Evolutionary conservation across 805 yeast species (phyloP).

Genomic region (Saturnispora gosingensis): DNA sequence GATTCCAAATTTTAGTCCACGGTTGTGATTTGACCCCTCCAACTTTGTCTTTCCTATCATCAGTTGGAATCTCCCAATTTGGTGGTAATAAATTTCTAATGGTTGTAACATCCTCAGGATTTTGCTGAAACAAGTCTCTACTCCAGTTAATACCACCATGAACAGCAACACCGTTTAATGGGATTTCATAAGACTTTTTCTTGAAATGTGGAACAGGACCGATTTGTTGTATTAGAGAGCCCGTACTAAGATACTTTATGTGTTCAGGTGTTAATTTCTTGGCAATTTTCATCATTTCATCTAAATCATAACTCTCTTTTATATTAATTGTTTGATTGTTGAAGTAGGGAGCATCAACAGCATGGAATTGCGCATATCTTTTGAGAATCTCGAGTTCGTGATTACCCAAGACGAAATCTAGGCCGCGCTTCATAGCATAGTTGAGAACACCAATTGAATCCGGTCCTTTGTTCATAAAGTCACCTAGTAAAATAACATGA

Average conservation of each 20-base stretch:
- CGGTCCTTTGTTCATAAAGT: constrained; percentile 78
- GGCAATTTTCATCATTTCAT: constrained; percentile 38
- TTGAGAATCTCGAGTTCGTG: constrained; percentile 71
- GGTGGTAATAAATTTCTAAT: constrained; percentile 65
- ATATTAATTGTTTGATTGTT: constrained; percentile 5
- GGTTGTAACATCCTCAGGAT: constrained; percentile 53
- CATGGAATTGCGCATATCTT: constrained; percentile 54
- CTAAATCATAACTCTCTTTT: constrained; percentile 25
- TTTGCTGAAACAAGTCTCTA: constrained; percentile 42
- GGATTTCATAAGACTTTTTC: constrained; percentile 12
- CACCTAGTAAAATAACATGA: constrained; percentile 67
- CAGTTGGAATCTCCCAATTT: constrained; percentile 48
- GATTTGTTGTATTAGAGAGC: constrained; percentile 54
- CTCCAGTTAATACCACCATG: constrained; percentile 82
- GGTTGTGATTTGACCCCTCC: constrained; percentile 23
- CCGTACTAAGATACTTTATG: constrained; percentile 45
- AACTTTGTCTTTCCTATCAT: constrained; percentile 27
- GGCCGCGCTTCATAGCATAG: constrained; percentile 45
- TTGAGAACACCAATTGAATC: constrained; percentile 63
- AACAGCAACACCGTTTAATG: constrained; percentile 47
- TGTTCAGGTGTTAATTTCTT: constrained; percentile 51
- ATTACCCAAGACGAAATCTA: constrained; percentile 79
- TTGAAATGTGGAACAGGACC: constrained; percentile 48
- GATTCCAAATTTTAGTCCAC: constrained; percentile 29
- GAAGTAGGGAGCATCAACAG: constrained; percentile 25